Evolutionary conservation across 139 green algal species (phyloP).

Genomic region (Micractinium conductrix): DNA sequence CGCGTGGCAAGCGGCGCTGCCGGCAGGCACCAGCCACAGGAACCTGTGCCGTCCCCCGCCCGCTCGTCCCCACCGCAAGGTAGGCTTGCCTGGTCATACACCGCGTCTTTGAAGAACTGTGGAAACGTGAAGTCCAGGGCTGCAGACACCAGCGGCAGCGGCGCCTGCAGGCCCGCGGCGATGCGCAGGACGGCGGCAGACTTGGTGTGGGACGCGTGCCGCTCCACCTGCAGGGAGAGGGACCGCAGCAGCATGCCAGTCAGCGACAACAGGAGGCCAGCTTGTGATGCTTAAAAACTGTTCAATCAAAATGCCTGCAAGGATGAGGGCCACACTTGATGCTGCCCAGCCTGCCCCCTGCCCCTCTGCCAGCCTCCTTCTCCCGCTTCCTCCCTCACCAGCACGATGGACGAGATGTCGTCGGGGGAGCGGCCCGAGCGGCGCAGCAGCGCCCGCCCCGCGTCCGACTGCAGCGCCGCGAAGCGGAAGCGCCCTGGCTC

Average conservation of each 20-base stretch:
- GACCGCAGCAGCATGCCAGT: too few species aligned
- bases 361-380: too few species aligned
- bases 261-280: too few species aligned
- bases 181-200: constrained; percentile 74
- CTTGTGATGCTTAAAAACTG: too few species aligned
- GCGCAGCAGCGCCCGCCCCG: constrained; percentile 68
- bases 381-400: too few species aligned
- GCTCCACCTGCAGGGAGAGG: too few species aligned
- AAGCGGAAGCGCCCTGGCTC: constrained; percentile 68
- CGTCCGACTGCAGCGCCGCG: constrained; percentile 77
- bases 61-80: neutral
- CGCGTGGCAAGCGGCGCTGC: neutral
- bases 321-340: too few species aligned
- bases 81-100: constrained; percentile 66
- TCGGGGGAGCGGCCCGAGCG: constrained; percentile 67
- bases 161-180: constrained; percentile 52
- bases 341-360: too few species aligned
- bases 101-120: constrained; percentile 51
- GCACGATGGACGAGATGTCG: constrained; percentile 89
- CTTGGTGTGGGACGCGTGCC: constrained; percentile 52
- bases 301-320: too few species aligned
- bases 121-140: constrained; percentile 56
- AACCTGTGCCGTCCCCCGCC: neutral
- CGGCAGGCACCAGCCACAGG: neutral
- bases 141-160: constrained; percentile 61